Evolutionary conservation across 192 early-diverging fungal genomes (phyloP), one percentile per base, ranked within the genome.

Genomic region (Funneliformis geosporum): DNA sequence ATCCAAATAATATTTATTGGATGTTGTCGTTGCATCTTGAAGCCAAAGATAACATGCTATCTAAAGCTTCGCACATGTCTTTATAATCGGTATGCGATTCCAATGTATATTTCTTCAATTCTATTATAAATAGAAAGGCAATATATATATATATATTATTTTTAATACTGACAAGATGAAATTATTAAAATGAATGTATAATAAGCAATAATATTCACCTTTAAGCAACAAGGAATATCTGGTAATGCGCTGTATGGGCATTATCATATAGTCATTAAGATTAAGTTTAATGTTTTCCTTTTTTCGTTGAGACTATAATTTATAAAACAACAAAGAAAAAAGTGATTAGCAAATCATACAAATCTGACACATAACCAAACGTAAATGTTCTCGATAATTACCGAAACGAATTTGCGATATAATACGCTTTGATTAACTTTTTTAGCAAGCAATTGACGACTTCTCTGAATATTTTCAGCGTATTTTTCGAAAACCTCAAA

Each of bases 201-300:
- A 27, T 62, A 9, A 43, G 6, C 2, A 33, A 60, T 40, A 8
- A 27, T 39, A 66, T 44, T 23, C 25, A 78, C 76, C 87, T 82
- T 86, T 90, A 60, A 94, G 83, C 55, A 94, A 80, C 73, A 94
- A 79, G 40, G 89, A 89, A 83, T 95, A 94, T n/a, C 92, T 88
- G 4, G 93, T 91, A 23, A 94, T 90, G 40, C 93, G 87, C 83
- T 94, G 93, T 66, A 94, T 92, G 1, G 93, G 93, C 81, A 93
- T 88, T 73, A 94, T 93, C 81, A 94, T 84, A 79, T 93, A 85
- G 76, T 93, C 92, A 39, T 87, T 86, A 33, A 97, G 83, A 40
- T 86, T 89, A 68, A 94, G 87, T 8, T 78, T 67, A n/a, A 85
- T 88, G 10, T 81, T 87, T 74, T 90, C 86, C 39, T 87, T 88